phyloP scores from a whole-genome alignment of 805 yeast species.

The Candida cerambycidarum region DNA sequence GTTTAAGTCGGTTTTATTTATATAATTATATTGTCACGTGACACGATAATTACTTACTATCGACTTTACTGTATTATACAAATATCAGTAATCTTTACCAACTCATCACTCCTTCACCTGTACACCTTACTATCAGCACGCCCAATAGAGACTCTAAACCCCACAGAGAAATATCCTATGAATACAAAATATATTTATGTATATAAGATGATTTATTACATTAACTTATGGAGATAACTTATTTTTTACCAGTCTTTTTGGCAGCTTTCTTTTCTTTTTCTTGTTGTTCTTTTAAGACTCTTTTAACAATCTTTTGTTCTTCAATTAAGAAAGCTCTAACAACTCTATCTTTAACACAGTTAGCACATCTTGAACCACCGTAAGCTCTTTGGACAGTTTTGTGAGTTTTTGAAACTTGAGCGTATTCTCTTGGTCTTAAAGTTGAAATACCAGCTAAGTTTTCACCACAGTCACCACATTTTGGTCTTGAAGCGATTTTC shows the following conservation, averaged over 20 bases:
- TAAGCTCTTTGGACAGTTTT: constrained; percentile 99
- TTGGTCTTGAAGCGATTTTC: constrained; percentile 84
- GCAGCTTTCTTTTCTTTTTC: constrained; percentile 71
- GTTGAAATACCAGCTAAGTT: constrained; percentile 87
- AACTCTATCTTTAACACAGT: constrained; percentile 98
- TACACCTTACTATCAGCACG: too few relatives aligned
- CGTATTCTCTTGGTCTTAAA: constrained; percentile 98
- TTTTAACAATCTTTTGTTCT: constrained; percentile 99
- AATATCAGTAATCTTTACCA: too few relatives aligned
- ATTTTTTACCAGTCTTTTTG: constrained; percentile 33
- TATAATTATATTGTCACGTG: too few relatives aligned
- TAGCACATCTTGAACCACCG: constrained; percentile 99
- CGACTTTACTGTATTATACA: too few relatives aligned
- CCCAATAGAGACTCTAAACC: too few relatives aligned
- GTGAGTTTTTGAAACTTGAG: constrained; percentile 90
- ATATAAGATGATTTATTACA: constrained; percentile 7
- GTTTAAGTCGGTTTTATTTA: too few relatives aligned
- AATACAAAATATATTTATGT: constrained; percentile 10
- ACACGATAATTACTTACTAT: too few relatives aligned
- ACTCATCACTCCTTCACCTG: too few relatives aligned
- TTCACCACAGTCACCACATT: constrained; percentile 85
- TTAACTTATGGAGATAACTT: constrained; percentile 15
- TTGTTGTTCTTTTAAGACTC: constrained; percentile 96
- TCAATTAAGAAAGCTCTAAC: constrained; percentile 99
- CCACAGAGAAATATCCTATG: constrained; percentile 4